Evolutionary conservation across 2,329 filamentous ascomycete genomes (phyloP).

Genomic region (Chaetomium globosum): DNA sequence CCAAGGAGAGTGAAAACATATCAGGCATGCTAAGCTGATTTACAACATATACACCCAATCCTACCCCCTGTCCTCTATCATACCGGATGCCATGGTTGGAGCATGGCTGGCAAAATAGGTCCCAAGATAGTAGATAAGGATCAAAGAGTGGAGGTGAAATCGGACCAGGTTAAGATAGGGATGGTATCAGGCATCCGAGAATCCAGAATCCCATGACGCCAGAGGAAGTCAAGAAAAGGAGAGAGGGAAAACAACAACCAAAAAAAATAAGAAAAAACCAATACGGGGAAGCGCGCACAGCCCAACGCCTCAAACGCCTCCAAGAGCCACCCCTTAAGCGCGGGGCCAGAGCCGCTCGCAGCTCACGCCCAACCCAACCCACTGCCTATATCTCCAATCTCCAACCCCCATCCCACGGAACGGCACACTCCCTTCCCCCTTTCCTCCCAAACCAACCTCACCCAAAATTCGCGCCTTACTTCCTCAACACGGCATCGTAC

Average conservation of each 20-base stretch:
- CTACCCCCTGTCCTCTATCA: neutral
- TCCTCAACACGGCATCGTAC: slow-evolving; percentile 77
- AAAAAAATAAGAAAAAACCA: neutral
- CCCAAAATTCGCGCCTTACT: slow-evolving; percentile 46
- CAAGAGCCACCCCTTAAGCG: neutral
- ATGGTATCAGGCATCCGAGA: slow-evolving; percentile 24
- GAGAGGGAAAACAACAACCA: neutral
- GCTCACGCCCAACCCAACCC: neutral
- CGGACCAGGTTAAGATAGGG: slow-evolving; percentile 3
- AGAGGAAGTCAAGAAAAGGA: neutral
- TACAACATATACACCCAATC: slow-evolving; percentile 18
- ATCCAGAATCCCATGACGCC: slow-evolving; percentile 23
- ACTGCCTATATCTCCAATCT: neutral
- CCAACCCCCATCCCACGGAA: neutral
- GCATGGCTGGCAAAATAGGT: neutral
- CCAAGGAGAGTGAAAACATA: neutral
- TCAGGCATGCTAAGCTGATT: neutral
- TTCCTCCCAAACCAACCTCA: neutral
- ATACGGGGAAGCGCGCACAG: neutral
- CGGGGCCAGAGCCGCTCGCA: neutral
- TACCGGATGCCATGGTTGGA: neutral
- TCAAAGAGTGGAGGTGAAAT: neutral
- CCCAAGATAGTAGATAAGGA: neutral
- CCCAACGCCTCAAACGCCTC: slow-evolving; percentile 29
- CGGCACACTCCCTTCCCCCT: too few species aligned